phyloP scores from a whole-genome alignment of 805 yeast genomes.

The Wickerhamiella brachini region DNA sequence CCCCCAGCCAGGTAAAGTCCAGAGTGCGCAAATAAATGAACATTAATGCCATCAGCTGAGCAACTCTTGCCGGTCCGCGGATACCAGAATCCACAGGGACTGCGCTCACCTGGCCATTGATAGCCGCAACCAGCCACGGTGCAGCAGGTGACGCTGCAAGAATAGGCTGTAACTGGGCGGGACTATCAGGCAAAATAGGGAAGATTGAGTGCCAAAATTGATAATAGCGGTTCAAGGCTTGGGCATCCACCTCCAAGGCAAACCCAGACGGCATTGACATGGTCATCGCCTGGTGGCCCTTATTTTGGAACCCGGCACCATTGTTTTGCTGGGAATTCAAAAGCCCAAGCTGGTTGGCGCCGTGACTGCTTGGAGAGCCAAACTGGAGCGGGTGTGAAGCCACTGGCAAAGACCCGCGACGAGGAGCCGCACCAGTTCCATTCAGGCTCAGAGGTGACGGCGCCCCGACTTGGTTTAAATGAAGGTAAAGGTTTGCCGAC shows the following conservation, averaged over 20 bases:
- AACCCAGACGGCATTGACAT: background rate
- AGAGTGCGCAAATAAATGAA: constrained; percentile 23
- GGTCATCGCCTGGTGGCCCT: background rate
- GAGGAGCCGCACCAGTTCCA: background rate
- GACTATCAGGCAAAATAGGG: constrained; percentile 27
- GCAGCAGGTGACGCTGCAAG: constrained; percentile 17
- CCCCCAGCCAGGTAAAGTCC: constrained; percentile 25
- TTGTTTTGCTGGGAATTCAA: background rate
- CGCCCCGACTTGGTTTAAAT: background rate
- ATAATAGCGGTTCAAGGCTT: constrained; percentile 25
- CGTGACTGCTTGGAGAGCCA: background rate
- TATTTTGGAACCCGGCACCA: background rate
- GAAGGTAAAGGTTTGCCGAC: background rate
- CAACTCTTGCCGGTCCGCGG: constrained; percentile 12
- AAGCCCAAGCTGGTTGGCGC: background rate
- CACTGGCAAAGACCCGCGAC: background rate
- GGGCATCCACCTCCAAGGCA: background rate
- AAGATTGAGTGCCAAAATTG: constrained; percentile 26
- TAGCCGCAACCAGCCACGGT: constrained; percentile 18
- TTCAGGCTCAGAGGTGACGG: background rate
- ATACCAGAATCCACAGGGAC: constrained; percentile 7
- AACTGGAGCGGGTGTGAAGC: background rate
- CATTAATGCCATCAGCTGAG: constrained; percentile 24
- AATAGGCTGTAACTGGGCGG: constrained; percentile 20
- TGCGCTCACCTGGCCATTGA: constrained; percentile 13